A percentile compares a stretch with the other conserved stretches of the same genome.
Evolutionary conservation across 2,329 filamentous ascomycete genomes (phyloP).

Genomic region (Diaporthe sp.): DNA sequence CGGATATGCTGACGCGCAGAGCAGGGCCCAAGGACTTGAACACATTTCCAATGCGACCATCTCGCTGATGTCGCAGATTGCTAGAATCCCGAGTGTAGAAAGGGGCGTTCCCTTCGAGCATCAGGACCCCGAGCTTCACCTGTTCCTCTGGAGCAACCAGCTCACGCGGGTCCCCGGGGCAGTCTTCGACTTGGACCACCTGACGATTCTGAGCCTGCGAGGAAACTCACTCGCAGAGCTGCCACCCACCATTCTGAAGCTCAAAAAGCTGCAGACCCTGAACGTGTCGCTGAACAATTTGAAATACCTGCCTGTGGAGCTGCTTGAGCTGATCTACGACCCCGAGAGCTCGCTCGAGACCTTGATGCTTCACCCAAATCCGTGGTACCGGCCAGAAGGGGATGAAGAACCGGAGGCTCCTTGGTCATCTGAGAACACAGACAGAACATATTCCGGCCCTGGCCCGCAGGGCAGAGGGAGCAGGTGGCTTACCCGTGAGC

Average conservation of each 20-base stretch:
- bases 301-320: slow-evolving; percentile 72
- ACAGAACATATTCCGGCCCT: slow-evolving; percentile 22
- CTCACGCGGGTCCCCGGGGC: slow-evolving; percentile 70
- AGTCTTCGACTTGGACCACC: slow-evolving; percentile 72
- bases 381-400: slow-evolving; percentile 61
- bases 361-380: slow-evolving; percentile 74
- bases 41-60: slow-evolving; percentile 70
- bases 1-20: slow-evolving; percentile 13
- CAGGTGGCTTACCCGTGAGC: slow-evolving; percentile 29
- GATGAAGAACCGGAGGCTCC: slow-evolving; percentile 37
- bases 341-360: slow-evolving; percentile 59
- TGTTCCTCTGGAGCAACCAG: slow-evolving; percentile 73
- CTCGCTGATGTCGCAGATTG: slow-evolving; percentile 67
- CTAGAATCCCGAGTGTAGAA: slow-evolving; percentile 66
- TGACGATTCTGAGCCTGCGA: slow-evolving; percentile 77
- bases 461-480: slow-evolving; percentile 32
- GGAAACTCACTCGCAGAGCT: slow-evolving; percentile 74
- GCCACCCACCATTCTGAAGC: slow-evolving; percentile 69
- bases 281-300: slow-evolving; percentile 77
- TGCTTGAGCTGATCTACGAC: slow-evolving; percentile 68
- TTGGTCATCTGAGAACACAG: slow-evolving; percentile 37
- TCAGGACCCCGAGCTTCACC: slow-evolving; percentile 69
- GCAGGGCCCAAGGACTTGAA: slow-evolving; percentile 62
- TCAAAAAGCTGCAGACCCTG: slow-evolving; percentile 72
- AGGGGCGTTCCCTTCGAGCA: slow-evolving; percentile 72